Evolutionary conservation across 441 rosid genomes (phyloP), one percentile per base, ranked within the genome.

Genomic region (Breynia disticha): DNA sequence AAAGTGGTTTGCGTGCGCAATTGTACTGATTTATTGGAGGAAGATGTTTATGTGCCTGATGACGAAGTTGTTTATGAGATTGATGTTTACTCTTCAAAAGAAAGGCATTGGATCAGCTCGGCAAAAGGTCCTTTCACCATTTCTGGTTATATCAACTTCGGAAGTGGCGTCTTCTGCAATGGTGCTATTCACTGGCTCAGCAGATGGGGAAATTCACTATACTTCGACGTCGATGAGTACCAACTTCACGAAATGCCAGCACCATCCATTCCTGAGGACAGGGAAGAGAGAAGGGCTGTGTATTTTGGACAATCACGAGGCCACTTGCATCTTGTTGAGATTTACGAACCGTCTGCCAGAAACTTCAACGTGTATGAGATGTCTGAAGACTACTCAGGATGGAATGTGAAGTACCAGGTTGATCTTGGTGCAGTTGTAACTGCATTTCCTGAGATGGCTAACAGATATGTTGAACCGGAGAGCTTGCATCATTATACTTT

Each of bases 361-460:
- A 51, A 37, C 18, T 50, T 79, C 5, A 48, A 57, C 48, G 79
- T 79, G 39, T 69, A 54, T n/a, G 79, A 74, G 65, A 75, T 86
- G 82, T 60, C 61, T 46, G 67, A 1, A 11, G 73, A 69, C 41
- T 42, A 57, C 22, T 72, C 70, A 5, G 61, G 55, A 16, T 80
- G 89, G 87, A 60, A 37, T 9, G 16, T 72, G 16, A 83, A 79
- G 71, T 58, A 72, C 53, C 45, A 15, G 1, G 76, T 82, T 43
- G 77, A 86, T 56, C 60, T 79, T 28, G 55, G 63, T 46, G 55
- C 59, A 7, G 41, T 76, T 48, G 71, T 54, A 46, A 48, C 46
- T 1, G 64, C 56, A 39, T 47, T 77, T 70, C 54, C 87, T 0
- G 80, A 68, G 64, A 77, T 77, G 66, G 43, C 54, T 21, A 53